phyloP scores from a whole-genome alignment of 257 asterid genomes.

The Henckelia pumila region DNA sequence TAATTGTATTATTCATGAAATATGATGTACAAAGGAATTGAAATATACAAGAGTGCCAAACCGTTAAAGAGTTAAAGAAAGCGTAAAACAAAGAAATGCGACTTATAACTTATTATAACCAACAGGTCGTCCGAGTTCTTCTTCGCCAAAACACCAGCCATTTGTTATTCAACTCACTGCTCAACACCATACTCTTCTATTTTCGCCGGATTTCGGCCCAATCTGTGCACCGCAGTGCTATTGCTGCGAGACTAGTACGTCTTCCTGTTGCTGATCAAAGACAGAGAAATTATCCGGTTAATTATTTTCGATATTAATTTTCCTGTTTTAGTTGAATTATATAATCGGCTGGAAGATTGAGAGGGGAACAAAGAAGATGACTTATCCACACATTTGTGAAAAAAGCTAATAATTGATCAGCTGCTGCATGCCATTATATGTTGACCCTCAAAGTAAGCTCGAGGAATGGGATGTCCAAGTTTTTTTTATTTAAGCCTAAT shows the following conservation, averaged over 20 bases:
- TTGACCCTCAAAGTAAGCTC: neutral
- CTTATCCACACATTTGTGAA: neutral
- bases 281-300: no score
- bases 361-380: neutral
- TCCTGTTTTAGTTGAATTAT: no score
- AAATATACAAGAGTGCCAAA: no score
- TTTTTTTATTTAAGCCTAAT: no score
- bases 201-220: constrained; percentile 32
- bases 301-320: no score
- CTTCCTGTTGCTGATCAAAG: constrained; percentile 36
- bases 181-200: constrained; percentile 1
- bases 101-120: no score
- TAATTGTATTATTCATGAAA: no score
- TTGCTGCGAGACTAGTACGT: constrained; percentile 45
- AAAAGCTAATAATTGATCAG: no score
- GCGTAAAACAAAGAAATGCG: no score
- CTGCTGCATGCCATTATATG: neutral
- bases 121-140: constrained; percentile 27
- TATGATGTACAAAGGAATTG: no score
- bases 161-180: constrained; percentile 21
- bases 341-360: no score
- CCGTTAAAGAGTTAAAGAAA: no score
- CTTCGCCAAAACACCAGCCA: constrained; percentile 58
- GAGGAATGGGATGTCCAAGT: neutral
- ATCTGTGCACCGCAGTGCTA: constrained; percentile 32